Evolutionary conservation across 495 filamentous ascomycete species (phyloP).

Genomic region (Hypomontagnella monticulosa): DNA sequence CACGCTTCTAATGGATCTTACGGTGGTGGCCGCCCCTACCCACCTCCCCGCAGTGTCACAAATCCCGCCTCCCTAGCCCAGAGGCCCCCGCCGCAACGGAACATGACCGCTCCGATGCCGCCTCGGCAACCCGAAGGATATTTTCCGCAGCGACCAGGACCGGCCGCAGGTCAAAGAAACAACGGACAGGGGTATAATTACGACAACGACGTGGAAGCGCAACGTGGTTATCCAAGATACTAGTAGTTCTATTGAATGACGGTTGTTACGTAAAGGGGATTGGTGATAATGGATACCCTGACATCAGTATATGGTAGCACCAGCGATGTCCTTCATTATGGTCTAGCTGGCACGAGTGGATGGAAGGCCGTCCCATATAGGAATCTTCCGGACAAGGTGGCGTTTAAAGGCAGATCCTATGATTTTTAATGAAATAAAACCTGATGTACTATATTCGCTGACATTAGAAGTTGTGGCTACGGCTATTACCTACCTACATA

Average conservation of each 20-base stretch:
- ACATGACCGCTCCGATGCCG: slow-evolving; percentile 62
- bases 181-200: slow-evolving; percentile 48
- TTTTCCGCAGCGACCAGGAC: slow-evolving; percentile 37
- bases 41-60: slow-evolving; percentile 53
- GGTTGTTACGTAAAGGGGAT: slow-evolving; percentile 6
- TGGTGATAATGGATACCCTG: slow-evolving; percentile 17
- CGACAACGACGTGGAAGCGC: slow-evolving; percentile 46
- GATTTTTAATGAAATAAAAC: slow-evolving; percentile 29
- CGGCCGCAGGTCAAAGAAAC: slow-evolving; percentile 28
- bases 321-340: slow-evolving; percentile 20
- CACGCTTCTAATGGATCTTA: slow-evolving; percentile 33
- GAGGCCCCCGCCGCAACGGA: slow-evolving; percentile 54
- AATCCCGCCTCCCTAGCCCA: slow-evolving; percentile 48
- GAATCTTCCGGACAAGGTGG: slow-evolving; percentile 25
- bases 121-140: slow-evolving; percentile 42
- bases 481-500: slow-evolving; percentile 2
- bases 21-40: slow-evolving; percentile 33
- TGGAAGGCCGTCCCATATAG: slow-evolving; percentile 8
- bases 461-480: slow-evolving; percentile 5
- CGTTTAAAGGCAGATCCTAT: slow-evolving; percentile 29
- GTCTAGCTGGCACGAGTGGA: slow-evolving; percentile 8
- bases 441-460: slow-evolving; percentile 32
- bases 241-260: slow-evolving; percentile 26
- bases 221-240: slow-evolving; percentile 47
- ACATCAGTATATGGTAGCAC: slow-evolving; percentile 11